A percentile compares a stretch with the other conserved stretches of the same genome.
phyloP scores from a whole-genome alignment of 1,284 basidiomycete genomes.

The Schizophyllum commune region DNA sequence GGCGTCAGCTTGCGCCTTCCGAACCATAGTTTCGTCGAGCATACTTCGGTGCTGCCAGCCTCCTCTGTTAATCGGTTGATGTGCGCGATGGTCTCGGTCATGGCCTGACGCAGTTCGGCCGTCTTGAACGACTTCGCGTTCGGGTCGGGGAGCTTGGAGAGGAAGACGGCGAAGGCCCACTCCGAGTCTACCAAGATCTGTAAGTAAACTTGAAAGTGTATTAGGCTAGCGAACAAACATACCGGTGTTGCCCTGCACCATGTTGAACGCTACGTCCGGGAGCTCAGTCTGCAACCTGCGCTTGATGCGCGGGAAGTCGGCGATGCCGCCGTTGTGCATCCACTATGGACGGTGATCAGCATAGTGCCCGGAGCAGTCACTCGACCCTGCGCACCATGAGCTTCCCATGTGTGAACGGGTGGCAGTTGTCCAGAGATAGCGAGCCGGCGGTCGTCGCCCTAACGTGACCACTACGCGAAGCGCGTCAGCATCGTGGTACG shows the following conservation, averaged over 20 bases:
- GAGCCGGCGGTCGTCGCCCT: slow-evolving; percentile 83
- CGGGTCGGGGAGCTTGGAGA: slow-evolving; percentile 81
- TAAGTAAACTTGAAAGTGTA: background rate
- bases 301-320: slow-evolving; percentile 77
- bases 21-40: slow-evolving; percentile 8
- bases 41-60: slow-evolving; percentile 63
- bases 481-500: background rate
- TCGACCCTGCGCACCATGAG: slow-evolving; percentile 59
- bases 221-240: slow-evolving; percentile 12
- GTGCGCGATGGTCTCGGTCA: slow-evolving; percentile 78
- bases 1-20: slow-evolving; percentile 1
- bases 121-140: slow-evolving; percentile 64
- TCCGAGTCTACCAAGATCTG: slow-evolving; percentile 66
- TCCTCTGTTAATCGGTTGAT: slow-evolving; percentile 76
- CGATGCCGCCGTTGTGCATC: slow-evolving; percentile 93
- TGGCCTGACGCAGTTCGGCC: slow-evolving; percentile 63
- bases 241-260: slow-evolving; percentile 91
- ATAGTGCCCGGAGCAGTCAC: background rate
- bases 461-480: slow-evolving; percentile 67
- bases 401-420: slow-evolving; percentile 83
- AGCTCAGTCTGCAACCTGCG: slow-evolving; percentile 68
- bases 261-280: slow-evolving; percentile 78
- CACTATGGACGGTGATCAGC: slow-evolving; percentile 43
- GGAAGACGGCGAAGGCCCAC: slow-evolving; percentile 89
- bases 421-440: slow-evolving; percentile 89